These are phyloP conservation scores for Zygosaccharomyces rouxii DNA, from an alignment of 805 yeast genomes.

Conservation along the genomic window DNA sequence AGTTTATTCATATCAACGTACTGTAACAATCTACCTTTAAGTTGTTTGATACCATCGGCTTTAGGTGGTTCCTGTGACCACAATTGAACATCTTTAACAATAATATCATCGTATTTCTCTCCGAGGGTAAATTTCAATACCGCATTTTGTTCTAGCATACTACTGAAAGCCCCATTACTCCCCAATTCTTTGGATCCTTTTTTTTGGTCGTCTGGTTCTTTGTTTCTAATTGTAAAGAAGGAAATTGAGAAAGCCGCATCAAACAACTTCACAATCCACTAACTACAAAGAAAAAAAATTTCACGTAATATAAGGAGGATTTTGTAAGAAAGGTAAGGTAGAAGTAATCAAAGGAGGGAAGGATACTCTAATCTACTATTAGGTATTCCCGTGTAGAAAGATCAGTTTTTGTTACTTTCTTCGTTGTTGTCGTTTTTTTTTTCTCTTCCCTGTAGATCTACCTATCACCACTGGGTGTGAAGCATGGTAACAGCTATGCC, in stretches of 20 bases:
- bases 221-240: neutral
- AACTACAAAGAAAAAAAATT: neutral
- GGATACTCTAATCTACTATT: no score
- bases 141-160: slow-evolving; percentile 13
- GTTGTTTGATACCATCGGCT: neutral
- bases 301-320: neutral
- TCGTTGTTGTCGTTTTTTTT: neutral
- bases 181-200: neutral
- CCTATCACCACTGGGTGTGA: neutral
- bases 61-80: slow-evolving; percentile 17
- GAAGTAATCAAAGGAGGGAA: neutral
- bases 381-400: neutral
- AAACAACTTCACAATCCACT: neutral
- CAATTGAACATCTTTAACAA: slow-evolving; percentile 29
- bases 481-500: slow-evolving; percentile 22
- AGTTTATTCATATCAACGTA: slow-evolving; percentile 23
- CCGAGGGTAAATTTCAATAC: slow-evolving; percentile 24
- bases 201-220: neutral
- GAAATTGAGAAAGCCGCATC: neutral
- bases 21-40: slow-evolving; percentile 19
- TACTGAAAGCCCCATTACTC: neutral
- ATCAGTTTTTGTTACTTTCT: neutral
- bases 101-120: slow-evolving; percentile 16
- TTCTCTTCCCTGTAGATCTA: neutral
- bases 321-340: neutral